Base-by-base conservation (phyloP, 768 basidiomycete genomes). In the Phanerochaete sordida region DNA sequence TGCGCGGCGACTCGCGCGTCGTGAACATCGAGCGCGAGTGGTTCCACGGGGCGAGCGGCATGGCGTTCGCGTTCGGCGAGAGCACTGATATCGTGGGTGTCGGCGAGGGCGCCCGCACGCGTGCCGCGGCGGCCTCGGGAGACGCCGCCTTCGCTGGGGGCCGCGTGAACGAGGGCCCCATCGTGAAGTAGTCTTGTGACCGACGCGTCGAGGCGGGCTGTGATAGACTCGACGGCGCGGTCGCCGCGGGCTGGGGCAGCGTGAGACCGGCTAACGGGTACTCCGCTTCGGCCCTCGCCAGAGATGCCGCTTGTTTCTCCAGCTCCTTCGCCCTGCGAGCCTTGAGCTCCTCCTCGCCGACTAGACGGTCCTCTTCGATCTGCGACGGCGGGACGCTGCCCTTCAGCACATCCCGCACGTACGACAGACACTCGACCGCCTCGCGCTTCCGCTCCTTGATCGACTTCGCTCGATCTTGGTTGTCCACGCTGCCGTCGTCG, bases 401-500 rank as follows among this genome's bases (percentile, higher is more conserved):
- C 61, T 81, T 78, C 43, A 94, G 74, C 16, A 91, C 78, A 64
- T 93, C 91, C 62, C 89, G 79, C 58, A 92, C 86, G 72, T 93
- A 90, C 12, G 88, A 79, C 39, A 94, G 75, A 12, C 86, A 85
- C 66, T 91, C 89, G 51, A 94, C 69, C 0, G 92, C 88, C 69
- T 91, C 88, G 23, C 73, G 74, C 59, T 75, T 79, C 62, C 70
- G 70, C 37, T 75, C 74, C 65, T 77, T 80, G 60, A 81, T 77
- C 44, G 70, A 75, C 58, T 74, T 72, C 63, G 74, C 75, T 26
- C 72, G 67, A 15, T 60, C 47, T 45, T 81, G 78, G 56, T 74
- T 66, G 13, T 75, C 75, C 31, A 75, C 74, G 45, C 81, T 80
- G n/a, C 62, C 69, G 52, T 71, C 74, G 62, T 86, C 85, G 63